Evolutionary conservation across 163 green algal genomes (phyloP), one percentile per base, ranked within the genome.

Genomic region (Scenedesmus sp.): DNA sequence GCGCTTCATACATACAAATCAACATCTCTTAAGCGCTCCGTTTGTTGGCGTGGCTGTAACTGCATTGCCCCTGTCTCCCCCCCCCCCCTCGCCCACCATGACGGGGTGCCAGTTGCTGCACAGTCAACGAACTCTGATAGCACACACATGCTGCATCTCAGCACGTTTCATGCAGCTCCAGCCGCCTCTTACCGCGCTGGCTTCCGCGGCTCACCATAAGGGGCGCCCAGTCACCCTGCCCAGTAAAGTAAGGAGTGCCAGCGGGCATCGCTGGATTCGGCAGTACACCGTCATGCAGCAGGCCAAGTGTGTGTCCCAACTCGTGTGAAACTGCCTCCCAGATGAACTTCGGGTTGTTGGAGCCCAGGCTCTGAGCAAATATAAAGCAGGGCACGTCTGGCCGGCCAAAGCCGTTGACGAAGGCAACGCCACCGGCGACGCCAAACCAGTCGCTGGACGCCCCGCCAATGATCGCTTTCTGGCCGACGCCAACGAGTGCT

Each of bases 241-340:
- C 81, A 4, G 4, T 20, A 49, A 43, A 86, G 51, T 86, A 86
- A 3, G 30, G 37, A 35, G 2, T 70, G 12, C 16, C 49, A 30
- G 1, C 26, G 2, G 40, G 35, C 15, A 33, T 44, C 6, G 15
- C 72, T 18, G 59, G 59, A 30, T 81, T 44, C 0, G 72, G 37
- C 40, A 37, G 7, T 5, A 49, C 44, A 26, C 81, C 81, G 51
- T 86, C 81, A 40, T 86, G 81, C 26, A 65, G 49, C 44, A 86
- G 81, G 0, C 81, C 81, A 0, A 86, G 33, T 10, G 44, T 65
- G 51, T 86, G 81, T 13, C 81, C 81, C 24, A 86, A 9, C 46
- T 86, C 80, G 46, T 85, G 80, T 1, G 35, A 56, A 10, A 59
- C 42, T 13, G 79, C 79, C 79, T 85, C 79, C 79, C 79, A 85